These are phyloP conservation scores for Scheffersomyces illinoinensis DNA, from an alignment of 1,139 yeast species.

Conservation along the genomic window DNA sequence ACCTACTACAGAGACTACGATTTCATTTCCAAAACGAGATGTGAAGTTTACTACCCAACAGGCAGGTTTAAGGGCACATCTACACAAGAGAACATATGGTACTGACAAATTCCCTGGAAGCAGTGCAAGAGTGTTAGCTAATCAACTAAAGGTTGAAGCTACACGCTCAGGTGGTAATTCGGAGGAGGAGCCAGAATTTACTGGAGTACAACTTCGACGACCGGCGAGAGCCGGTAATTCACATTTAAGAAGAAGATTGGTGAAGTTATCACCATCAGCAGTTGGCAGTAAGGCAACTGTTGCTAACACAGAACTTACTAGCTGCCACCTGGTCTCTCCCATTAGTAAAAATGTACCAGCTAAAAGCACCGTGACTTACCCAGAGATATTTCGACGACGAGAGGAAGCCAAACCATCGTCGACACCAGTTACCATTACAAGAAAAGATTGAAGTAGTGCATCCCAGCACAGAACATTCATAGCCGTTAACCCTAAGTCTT, in stretches of 20 bases:
- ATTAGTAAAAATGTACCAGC: neutral
- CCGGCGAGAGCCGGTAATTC: neutral
- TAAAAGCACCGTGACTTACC: neutral
- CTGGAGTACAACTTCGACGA: neutral
- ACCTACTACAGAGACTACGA: neutral
- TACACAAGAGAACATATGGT: neutral
- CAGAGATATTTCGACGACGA: neutral
- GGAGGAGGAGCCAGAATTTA: neutral
- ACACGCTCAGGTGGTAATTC: slow-evolving; percentile 1
- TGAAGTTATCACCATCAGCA: neutral
- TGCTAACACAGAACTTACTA: neutral
- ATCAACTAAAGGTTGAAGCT: slow-evolving; percentile 16
- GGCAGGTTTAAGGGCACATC: neutral
- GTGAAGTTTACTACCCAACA: neutral
- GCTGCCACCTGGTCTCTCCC: neutral
- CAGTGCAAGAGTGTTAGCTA: slow-evolving; percentile 4
- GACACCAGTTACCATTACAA: neutral
- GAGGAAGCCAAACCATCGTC: slow-evolving; percentile 1
- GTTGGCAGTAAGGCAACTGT: neutral
- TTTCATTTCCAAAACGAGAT: neutral
- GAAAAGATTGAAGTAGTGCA: neutral
- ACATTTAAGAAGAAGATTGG: neutral
- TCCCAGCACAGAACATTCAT: neutral
- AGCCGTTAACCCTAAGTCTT: neutral
- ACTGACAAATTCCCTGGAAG: neutral